Evolutionary conservation across 352 stramenopile genomes (phyloP), one percentile per base, ranked within the genome.

Genomic region (Phytophthora constricta): DNA sequence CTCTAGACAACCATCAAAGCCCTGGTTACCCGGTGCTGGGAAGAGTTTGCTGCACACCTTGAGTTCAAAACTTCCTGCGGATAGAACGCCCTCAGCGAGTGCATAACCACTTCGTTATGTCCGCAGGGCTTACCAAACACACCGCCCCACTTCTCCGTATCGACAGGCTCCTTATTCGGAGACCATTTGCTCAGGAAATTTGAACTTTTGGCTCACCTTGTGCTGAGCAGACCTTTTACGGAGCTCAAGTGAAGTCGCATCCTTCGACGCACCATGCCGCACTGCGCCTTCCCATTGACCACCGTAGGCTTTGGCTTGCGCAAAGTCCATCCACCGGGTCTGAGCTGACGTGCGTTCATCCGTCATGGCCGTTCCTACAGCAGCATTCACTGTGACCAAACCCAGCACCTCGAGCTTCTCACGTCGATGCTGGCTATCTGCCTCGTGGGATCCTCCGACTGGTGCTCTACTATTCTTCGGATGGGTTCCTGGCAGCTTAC

Each of bases 41-140:
- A 85, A 86, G 5, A 79, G 51, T 20, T 80, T 80, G 56, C 84
- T 93, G 73, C 91, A 97, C 16, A 96, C 79, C 42, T 89, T 84
- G 20, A 96, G 68, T 97, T 97, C 25, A 96, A 56, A 28, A 97
- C 89, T 66, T 95, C 84, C 62, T 96, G 84, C 3, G 90, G 90
- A 52, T 86, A 94, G 62, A 97, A 96, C 28, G 89, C 86, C 22
- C 90, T 83, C 61, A 97, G 45, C 10, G 82, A 63, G 28, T 97
- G 86, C 79, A 97, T 82, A 26, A 95, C 89, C 14, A 97, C 87
- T 73, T 97, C 91, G 73, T 97, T 97, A 73, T 97, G 91, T 13
- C 82, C 88, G 54, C 91, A 97, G 5, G 76, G 77, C 51, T 97
- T 97, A 48, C 91, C 91, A 49, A 82, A 97, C 25, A 58, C 72